Base-by-base conservation (phyloP, 2,329 filamentous ascomycete genomes). In the Erysiphe pisi region DNA sequence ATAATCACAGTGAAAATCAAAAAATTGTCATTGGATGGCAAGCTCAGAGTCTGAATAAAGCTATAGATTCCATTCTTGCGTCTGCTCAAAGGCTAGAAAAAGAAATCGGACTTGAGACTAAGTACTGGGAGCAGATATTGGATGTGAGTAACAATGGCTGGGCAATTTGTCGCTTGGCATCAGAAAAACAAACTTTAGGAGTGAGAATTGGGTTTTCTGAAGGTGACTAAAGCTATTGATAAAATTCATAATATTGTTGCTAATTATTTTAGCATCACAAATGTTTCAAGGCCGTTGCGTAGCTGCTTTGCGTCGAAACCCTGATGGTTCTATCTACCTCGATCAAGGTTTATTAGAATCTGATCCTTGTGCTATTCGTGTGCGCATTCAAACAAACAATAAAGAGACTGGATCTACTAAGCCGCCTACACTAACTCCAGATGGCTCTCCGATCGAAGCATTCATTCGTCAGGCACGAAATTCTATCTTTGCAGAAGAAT, bases 121-220 rank as follows among this genome's bases (percentile, higher is more conserved):
- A 87, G 80, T 99, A 97, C 83, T 99, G 95, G 95, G 87, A 91
- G 77, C 91, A 97, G 80, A 87, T 98, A 1, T 84, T 97, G 71
- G 88, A 89, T 14, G 89, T 98, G 68, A 93, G 91, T 79, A 88
- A 93, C 79, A 90, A 89, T 77, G 93, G 94, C 6, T 99, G 95
- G 94, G 90, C 91, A 28, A 85, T 98, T 25, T 94, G 91, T 79
- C 88, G 91, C 74, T 84, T 95, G 61, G 93, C 93, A 0, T 85
- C 89, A 9, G 90, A 94, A 79, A 86, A 86, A 75, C 89, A 92
- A 79, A 90, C 89, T 0, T 85, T 98, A 75, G 93, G 91, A 28
- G 94, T 98, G 52, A 89, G 92, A 79, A 97, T 94, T 83, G 95
- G 94, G 11, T 97, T 97, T 81, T 87, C 91, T 18, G 94, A 97